A percentile compares a stretch with the other conserved stretches of the same genome.
Evolutionary conservation across 192 early-diverging fungal genomes (phyloP).

Genomic region (Coemansia sp.): DNA sequence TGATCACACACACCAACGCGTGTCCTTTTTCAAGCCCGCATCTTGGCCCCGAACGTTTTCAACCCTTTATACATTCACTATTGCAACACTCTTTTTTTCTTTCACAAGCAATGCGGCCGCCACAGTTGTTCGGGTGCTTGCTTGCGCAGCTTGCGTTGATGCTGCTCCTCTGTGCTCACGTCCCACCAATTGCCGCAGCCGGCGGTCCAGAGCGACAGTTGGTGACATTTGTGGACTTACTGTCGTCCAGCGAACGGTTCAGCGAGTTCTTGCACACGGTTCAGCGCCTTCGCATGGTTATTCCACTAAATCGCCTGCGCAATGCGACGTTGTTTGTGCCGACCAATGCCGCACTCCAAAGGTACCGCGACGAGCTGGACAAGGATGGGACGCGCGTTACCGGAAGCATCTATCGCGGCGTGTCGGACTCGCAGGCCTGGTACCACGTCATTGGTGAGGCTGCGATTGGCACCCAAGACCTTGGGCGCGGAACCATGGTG

Average conservation of each 20-base stretch:
- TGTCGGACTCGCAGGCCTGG: constrained; percentile 45
- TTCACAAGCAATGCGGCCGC: constrained; percentile 6
- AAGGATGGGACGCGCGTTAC: constrained; percentile 1
- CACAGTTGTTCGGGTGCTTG: neutral
- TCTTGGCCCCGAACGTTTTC: neutral
- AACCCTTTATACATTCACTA: neutral
- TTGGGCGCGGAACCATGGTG: constrained; percentile 26
- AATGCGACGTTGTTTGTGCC: constrained; percentile 59
- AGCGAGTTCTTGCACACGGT: constrained; percentile 52
- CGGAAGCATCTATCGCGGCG: constrained; percentile 23
- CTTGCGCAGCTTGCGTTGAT: neutral
- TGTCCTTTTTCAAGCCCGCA: neutral
- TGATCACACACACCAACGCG: neutral
- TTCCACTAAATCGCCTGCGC: constrained; percentile 54
- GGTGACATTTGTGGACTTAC: constrained; percentile 54
- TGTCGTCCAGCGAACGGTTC: constrained; percentile 55
- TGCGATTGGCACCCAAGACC: constrained; percentile 5
- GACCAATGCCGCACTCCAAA: constrained; percentile 53
- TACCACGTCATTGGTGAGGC: constrained; percentile 46
- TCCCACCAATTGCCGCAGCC: neutral
- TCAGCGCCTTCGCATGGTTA: constrained; percentile 55
- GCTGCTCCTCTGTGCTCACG: neutral
- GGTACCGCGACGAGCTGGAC: constrained; percentile 27
- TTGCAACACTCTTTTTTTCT: neutral
- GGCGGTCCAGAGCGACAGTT: neutral